Base-by-base conservation (phyloP, 345 rosid genomes). In the Linum tenue region DNA sequence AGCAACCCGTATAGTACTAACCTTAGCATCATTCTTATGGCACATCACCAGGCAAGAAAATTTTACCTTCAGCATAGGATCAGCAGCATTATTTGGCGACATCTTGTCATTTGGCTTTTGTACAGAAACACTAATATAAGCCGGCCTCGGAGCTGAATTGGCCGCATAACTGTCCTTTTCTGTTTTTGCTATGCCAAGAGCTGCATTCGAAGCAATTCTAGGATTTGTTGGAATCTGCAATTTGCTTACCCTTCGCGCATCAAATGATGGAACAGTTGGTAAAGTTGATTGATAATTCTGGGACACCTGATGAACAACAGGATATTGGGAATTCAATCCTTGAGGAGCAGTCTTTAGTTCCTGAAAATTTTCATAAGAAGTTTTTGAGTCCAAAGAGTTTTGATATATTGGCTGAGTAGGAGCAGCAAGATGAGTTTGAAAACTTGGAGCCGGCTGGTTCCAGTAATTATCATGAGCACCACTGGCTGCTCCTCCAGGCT, bases 191-290 rank as follows among this genome's bases (percentile, higher is more conserved):
- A 80, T 77, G 71, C 91, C 91, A 71, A 81, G 66, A 60, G 85
- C 86, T 83, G 91, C 80, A 80, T 89, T 89, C 70, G 99, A 84
- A 74, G 91, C 96, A 79, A 91, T 89, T 80, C 94, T 87, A 70
- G 97, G 99, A 79, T 95, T 95, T 76, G 98, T 91, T 64, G 86
- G 96, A 75, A 95, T 89, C 85, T 95, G 96, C 74, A 95, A 66
- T 78, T 83, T 89, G 86, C 83, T 84, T 78, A 76, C 84, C 78
- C 88, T 87, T 76, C 74, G 85, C 5, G 86, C 63, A 73, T 86
- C 94, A 43, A 76, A 63, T 56, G 86, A 62, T 35, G 81, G 81
- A 63, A 76, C 39, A 17, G 81, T 73, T 75, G 79, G 94, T 66
- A 70, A 42, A 63, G 90, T 77, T 37, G 67, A 12, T 53, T 76